Evolutionary conservation across 495 filamentous ascomycete genomes (phyloP), one percentile per base, ranked within the genome.

Genomic region (Trypethelium eluteriae): DNA sequence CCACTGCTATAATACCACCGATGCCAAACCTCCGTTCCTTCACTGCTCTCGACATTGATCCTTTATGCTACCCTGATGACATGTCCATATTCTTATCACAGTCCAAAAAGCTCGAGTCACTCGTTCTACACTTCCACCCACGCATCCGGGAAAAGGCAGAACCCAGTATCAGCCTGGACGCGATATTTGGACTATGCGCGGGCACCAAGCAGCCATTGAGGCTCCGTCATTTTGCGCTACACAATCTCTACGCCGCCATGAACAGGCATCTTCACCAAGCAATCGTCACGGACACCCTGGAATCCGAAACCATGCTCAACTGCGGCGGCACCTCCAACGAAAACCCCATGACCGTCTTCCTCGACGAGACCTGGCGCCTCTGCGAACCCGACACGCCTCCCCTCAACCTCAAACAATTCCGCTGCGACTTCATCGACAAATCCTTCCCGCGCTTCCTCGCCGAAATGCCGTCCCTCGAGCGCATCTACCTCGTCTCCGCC

Each of bases 1-100:
- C 85, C 14, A 81, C 82, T n/a, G 79, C 78, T 36, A 72, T 85
- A 2, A 81, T 86, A 59, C 85, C 85, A 5, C 78, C 82, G 0
- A 82, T 88, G 68, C 81, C 83, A 34, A 83, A 81, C 65, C 74
- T 88, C 38, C 75, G 77, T 32, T 76, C 69, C 38, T 73, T 88
- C 38, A 82, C 80, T 67, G 77, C 85, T 39, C 81, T 80, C 67
- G 78, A 87, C 66, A 84, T 88, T 57, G 85, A 88, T 66, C 85
- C 85, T 1, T 75, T 88, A 9, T 88, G 85, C 72, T 87, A 87
- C 66, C 82, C 83, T 0, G 85, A 88, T 70, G 85, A 88, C 70
- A 81, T 88, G 39, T 83, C 84, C 7, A 76, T 82, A 6, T 72
- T 88, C 35, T 75, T 87, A 2, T 74, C 77, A 35, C 77, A 80